Evolutionary conservation across 257 asterid genomes (phyloP), one percentile per base, ranked within the genome.

Genomic region (Apocynum venetum): DNA sequence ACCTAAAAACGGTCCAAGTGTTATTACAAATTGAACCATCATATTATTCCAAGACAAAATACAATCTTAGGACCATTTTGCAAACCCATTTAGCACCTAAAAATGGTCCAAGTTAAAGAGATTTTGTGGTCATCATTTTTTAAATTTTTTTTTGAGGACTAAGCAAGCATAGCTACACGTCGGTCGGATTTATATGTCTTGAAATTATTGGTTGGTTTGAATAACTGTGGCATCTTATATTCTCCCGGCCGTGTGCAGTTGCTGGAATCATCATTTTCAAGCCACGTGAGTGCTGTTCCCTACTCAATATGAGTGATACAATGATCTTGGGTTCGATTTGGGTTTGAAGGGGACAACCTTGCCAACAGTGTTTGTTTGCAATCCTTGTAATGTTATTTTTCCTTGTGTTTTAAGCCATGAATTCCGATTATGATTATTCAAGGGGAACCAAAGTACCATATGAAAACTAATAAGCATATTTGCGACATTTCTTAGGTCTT

Each of bases 281-380:
- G 55, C 78, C 87, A 85, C 89, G 87, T 86, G 88, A 79, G 35
- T 40, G 36, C 10, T 85, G 89, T 87, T 82, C 86, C 88, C 86
- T 72, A 49, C 48, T 72, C 20, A 53, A 36, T 66, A 35, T 49
- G 1, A 57, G 57, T 10, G 77, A 20, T 71, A 25, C 76, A 70
- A 71, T 72, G 67, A 64, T 72, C 43, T 4, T 25, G 31, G 31
- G 31, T 25, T 25, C 31, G 31, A 56, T 25, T 19, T 48, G 73
- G 63, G 47, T 77, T 77, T 10, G 60, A 48, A 56, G 65, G 80
- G 72, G 87, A 82, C 88, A 85, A 73, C 65, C 5, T 31, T 78
- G 86, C 84, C 82, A 61, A 81, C 74, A 41, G 49, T 78, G 14
- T 74, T 51, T 82, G 81, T 81, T 48, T 55, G 68, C 76, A 79